Conservation (phyloP, 2,329 filamentous ascomycete species). For the Trichoderma sp. region DNA sequence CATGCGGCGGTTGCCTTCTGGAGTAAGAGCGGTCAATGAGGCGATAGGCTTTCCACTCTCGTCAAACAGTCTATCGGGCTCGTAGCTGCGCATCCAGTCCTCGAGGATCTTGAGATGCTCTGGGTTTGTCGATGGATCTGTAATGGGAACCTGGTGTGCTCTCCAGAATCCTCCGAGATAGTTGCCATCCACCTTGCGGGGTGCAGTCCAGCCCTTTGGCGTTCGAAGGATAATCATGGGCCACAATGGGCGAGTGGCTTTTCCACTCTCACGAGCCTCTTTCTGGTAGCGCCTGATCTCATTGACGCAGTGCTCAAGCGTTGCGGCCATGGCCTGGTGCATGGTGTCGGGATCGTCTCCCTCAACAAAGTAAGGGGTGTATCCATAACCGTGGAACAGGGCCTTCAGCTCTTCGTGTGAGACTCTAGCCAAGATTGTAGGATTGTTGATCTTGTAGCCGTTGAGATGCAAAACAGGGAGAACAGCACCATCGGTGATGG, state of each 20-base stretch:
- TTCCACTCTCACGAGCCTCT: conserved; percentile 66
- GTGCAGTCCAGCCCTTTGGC: conserved; percentile 78
- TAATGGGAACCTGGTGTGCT: conserved; percentile 73
- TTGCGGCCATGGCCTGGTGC: conserved; percentile 80
- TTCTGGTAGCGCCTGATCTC: conserved; percentile 70
- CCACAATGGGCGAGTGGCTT: conserved; percentile 69
- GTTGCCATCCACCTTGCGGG: conserved; percentile 67
- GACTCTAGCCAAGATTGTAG: conserved; percentile 70
- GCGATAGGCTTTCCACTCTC: conserved; percentile 59
- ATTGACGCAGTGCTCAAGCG: conserved; percentile 67
- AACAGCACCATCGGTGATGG: conserved; percentile 73
- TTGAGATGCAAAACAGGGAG: conserved; percentile 76
- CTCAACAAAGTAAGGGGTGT: conserved; percentile 77
- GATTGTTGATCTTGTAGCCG: conserved; percentile 84
- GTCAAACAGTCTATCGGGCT: conserved; percentile 69
- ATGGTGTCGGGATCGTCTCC: conserved; percentile 70
- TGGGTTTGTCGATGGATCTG: conserved; percentile 64
- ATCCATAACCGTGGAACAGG: conserved; percentile 72
- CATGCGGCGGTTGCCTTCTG: conserved; percentile 66
- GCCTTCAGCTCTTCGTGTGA: conserved; percentile 68
- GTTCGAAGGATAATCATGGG: conserved; percentile 76
- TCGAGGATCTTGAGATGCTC: conserved; percentile 67
- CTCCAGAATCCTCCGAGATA: conserved; percentile 76
- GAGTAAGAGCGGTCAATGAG: conserved; percentile 63
- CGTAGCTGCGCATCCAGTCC: conserved; percentile 73